Percentiles rank a stretch among this genome's conserved stretches.
Conservation (phyloP, 805 yeast species). For the Ogataea naganishii region DNA sequence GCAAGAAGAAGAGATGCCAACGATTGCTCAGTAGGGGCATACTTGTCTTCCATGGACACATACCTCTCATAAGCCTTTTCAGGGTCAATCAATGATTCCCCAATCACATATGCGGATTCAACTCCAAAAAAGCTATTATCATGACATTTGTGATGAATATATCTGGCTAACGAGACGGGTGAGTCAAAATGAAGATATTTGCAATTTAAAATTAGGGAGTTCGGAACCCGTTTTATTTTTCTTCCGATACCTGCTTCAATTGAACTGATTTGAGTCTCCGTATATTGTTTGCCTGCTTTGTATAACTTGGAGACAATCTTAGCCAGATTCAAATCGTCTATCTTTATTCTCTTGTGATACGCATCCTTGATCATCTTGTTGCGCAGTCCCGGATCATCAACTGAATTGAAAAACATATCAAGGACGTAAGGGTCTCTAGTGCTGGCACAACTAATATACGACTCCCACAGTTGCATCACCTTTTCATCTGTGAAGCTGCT, state of each 20-base stretch:
- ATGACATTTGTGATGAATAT: constrained; percentile 6
- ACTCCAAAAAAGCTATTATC: constrained; percentile 11
- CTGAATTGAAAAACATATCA: constrained; percentile 15
- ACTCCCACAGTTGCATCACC: constrained; percentile 9
- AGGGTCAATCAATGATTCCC: constrained; percentile 27
- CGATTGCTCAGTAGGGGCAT: constrained; percentile 20
- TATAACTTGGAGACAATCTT: constrained; percentile 18
- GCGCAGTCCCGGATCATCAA: constrained; percentile 6
- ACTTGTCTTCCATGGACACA: constrained; percentile 11
- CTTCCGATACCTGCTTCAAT: neutral
- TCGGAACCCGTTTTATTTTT: neutral
- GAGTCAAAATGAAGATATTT: constrained; percentile 2
- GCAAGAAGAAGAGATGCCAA: constrained; percentile 41
- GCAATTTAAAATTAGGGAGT: no score
- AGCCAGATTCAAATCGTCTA: constrained; percentile 20
- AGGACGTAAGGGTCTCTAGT: constrained; percentile 11
- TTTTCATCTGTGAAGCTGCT: constrained; percentile 8
- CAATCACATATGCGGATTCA: constrained; percentile 17
- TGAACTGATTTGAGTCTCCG: neutral
- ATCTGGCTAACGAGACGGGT: constrained; percentile 18
- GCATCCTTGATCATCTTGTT: constrained; percentile 8
- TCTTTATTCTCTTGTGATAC: constrained; percentile 1
- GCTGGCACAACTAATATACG: no score
- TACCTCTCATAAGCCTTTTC: constrained; percentile 20
- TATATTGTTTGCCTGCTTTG: constrained; percentile 6